phyloP scores from a whole-genome alignment of 768 basidiomycete genomes.

The Lactarius psammicola region DNA sequence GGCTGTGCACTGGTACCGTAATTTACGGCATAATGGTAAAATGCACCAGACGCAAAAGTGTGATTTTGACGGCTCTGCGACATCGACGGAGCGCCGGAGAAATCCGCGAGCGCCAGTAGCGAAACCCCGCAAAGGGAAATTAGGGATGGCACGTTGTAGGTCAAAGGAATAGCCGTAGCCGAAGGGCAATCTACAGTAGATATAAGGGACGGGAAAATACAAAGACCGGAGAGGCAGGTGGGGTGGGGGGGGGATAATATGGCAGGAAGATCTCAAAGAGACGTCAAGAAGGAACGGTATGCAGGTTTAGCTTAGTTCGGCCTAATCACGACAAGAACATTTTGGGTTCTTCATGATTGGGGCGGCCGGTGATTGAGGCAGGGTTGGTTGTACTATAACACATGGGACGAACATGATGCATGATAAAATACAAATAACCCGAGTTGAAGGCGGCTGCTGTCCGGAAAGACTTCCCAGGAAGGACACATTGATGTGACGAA shows the following conservation, averaged over 20 bases:
- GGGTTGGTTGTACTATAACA: not conserved
- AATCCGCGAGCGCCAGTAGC: not conserved
- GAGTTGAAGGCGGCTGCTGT: not conserved
- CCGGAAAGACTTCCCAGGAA: not conserved
- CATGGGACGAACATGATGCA: constrained; percentile 1
- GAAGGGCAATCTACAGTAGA: not conserved
- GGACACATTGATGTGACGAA: not conserved
- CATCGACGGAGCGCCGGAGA: constrained; percentile 17
- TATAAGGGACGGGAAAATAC: not conserved
- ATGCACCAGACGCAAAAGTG: not conserved
- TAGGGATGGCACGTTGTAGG: not conserved
- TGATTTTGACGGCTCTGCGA: constrained; percentile 13
- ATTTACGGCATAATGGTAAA: constrained; percentile 16
- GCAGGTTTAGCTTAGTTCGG: not conserved
- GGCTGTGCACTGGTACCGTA: not conserved
- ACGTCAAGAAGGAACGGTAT: not conserved
- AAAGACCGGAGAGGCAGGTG: not conserved
- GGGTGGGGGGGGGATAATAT: too few relatives aligned
- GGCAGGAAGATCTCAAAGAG: not conserved
- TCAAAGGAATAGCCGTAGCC: not conserved
- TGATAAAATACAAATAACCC: not conserved
- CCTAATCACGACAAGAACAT: too few relatives aligned
- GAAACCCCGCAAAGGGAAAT: not conserved
- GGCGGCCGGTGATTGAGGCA: not conserved
- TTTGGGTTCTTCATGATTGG: not conserved